phyloP scores from a whole-genome alignment of 495 filamentous ascomycete genomes.

The Cladorrhinum samala region DNA sequence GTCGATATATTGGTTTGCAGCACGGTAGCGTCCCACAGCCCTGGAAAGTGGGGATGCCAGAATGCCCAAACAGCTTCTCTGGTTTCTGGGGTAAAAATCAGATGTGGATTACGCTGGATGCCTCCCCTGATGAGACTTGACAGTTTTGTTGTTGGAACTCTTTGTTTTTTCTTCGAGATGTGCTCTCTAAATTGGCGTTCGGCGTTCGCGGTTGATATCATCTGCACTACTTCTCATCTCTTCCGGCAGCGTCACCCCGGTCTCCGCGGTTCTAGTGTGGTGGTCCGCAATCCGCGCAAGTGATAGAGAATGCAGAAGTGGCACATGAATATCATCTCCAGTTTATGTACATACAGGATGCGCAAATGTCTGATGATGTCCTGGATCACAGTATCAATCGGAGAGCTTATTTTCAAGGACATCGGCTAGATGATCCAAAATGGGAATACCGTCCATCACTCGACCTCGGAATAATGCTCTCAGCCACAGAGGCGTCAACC shows the following conservation, averaged over 20 bases:
- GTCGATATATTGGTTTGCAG: not conserved
- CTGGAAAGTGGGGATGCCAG: not conserved
- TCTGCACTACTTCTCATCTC: not conserved
- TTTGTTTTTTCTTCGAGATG: too few relatives aligned
- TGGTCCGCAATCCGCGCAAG: not conserved
- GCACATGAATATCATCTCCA: too few relatives aligned
- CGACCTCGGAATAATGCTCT: too few relatives aligned
- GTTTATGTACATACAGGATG: too few relatives aligned
- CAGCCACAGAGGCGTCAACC: not conserved
- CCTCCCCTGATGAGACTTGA: not conserved
- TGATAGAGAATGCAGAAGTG: too few relatives aligned
- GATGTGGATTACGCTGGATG: not conserved
- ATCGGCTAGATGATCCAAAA: too few relatives aligned
- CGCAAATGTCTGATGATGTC: too few relatives aligned
- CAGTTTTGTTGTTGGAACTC: not conserved
- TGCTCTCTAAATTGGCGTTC: too few relatives aligned
- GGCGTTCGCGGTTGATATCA: too few relatives aligned
- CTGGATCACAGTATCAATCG: too few relatives aligned
- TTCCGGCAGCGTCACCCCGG: slow-evolving; percentile 8
- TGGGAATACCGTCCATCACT: too few relatives aligned
- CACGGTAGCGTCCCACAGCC: not conserved
- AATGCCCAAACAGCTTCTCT: not conserved
- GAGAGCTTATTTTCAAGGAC: too few relatives aligned
- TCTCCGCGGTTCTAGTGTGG: slow-evolving; percentile 4
- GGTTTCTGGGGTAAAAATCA: not conserved